Percentiles rank a stretch among this genome's conserved stretches.
phyloP scores from a whole-genome alignment of 1,139 yeast species.

The Yamadazyma dushanensis region DNA sequence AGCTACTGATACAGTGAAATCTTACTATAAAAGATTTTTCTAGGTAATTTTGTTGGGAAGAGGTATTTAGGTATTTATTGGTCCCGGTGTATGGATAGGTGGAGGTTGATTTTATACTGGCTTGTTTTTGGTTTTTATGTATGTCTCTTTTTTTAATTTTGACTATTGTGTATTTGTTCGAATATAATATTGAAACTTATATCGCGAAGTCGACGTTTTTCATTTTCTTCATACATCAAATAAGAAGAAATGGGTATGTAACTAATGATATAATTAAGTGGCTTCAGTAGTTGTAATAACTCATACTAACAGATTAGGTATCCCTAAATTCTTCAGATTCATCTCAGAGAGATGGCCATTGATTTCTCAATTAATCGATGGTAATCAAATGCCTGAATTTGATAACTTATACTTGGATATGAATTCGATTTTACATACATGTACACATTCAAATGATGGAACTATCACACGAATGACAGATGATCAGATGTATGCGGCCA shows the following conservation, averaged over 20 bases:
- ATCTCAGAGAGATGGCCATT: conserved; percentile 99
- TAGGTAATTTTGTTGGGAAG: no score
- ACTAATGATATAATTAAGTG: neutral
- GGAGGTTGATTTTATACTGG: neutral
- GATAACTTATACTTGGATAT: conserved; percentile 94
- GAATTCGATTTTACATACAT: conserved; percentile 94
- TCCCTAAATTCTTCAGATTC: conserved; percentile 94
- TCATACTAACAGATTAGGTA: conserved; percentile 53
- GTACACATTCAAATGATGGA: conserved; percentile 79
- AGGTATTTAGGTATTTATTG: no score
- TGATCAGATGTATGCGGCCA: conserved; percentile 90
- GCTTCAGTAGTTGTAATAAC: neutral
- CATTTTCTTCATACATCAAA: neutral
- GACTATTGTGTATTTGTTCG: conserved; percentile 1
- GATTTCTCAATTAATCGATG: conserved; percentile 86
- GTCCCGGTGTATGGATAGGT: conserved; percentile 1
- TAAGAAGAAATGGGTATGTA: conserved; percentile 9
- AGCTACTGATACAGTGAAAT: neutral
- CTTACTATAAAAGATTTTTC: no score
- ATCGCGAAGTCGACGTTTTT: conserved; percentile 2
- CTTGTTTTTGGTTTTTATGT: neutral
- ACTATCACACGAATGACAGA: conserved; percentile 68
- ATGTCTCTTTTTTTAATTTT: neutral
- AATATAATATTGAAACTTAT: neutral
- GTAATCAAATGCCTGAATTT: conserved; percentile 84